Conservation (phyloP, 768 basidiomycete species). For the Suillus subluteus region DNA sequence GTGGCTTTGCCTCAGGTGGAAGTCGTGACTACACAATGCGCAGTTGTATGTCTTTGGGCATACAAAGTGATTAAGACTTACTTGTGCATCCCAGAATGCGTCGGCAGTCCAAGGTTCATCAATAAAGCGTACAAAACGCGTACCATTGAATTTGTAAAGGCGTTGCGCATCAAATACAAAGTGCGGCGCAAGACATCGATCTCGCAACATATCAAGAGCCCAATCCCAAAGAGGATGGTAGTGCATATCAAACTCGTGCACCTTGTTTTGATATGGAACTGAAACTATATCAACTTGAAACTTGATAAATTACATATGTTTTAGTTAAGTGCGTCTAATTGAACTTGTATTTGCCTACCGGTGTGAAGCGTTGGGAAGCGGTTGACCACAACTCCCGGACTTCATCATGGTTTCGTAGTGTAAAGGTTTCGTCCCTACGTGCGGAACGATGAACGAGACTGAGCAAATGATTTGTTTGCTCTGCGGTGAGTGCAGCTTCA, state of each 20-base stretch:
- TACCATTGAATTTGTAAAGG: conserved; percentile 33
- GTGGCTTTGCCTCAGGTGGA: conserved; percentile 27
- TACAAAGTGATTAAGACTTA: conserved; percentile 14
- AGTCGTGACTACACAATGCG: conserved; percentile 12
- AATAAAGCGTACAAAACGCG: conserved; percentile 31
- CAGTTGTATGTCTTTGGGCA: conserved; percentile 2
- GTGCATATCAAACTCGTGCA: conserved; percentile 24
- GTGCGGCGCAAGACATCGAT: conserved; percentile 25
- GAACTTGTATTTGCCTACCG: conserved; percentile 12
- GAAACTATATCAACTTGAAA: conserved; percentile 20
- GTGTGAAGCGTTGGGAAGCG: conserved; percentile 12
- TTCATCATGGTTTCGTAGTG: conserved; percentile 23
- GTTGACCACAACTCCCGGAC: conserved; percentile 23
- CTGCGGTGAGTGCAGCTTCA: conserved; percentile 22
- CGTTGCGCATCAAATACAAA: conserved; percentile 38
- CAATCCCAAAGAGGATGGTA: conserved; percentile 31
- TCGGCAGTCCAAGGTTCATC: conserved; percentile 44
- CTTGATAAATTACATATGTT: conserved; percentile 9
- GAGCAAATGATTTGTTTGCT: conserved; percentile 23
- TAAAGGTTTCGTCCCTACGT: conserved; percentile 16
- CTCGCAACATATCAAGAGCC: conserved; percentile 30
- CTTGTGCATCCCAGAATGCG: conserved; percentile 41
- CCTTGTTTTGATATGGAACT: conserved; percentile 22
- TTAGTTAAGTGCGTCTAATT: neutral
- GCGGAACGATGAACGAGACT: conserved; percentile 19